Base-by-base conservation (phyloP, 176 grass and related monocot species). In the Sorghum bicolor region DNA sequence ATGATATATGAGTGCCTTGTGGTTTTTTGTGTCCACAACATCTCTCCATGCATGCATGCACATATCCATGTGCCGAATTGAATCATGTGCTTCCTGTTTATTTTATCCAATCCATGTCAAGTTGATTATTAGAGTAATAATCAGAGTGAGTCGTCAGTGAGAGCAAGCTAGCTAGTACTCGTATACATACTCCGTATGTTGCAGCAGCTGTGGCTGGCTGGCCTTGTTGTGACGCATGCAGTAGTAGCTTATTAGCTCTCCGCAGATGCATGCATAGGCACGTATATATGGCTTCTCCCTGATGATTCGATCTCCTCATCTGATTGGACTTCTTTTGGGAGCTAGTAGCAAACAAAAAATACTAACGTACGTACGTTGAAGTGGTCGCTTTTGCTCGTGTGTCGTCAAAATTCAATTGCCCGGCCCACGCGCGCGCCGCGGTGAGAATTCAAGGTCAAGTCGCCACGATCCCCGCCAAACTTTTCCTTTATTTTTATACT, bases 361-460 rank as follows among this genome's bases (percentile, higher is more conserved):
- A 53, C n/a, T n/a, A n/a, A n/a, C n/a, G n/a, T n/a, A n/a, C n/a
- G n/a, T n/a, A 55, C 22, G 50, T 72, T 72, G 28, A 75, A 31
- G 72, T 10, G 8, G 53, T 38, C 34, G 15, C 50, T 70, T 68
- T 62, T 61, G 29, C 15, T 76, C 22, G 28, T 37, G 72, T n/a
- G n/a, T n/a, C n/a, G n/a, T 30, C 79, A 77, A 87, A 75, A 29
- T 70, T 58, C 29, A 47, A 47, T 47, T 25, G 29, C 0, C 20
- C 17, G 17, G 8, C n/a, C 17, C 55, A 8, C 22, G 55, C 55
- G 55, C 36, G 34, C 32, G 70, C 50, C 31, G 5, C 26, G 44
- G 75, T 34, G 69, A 44, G 64, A 12, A 47, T 77, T 69, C 22
- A 70, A 87, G 72, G 72, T 70, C 86, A 77, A 82, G 64, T 50